Base-by-base conservation (phyloP, 345 rosid genomes). In the Chamaenerion angustifolium region DNA sequence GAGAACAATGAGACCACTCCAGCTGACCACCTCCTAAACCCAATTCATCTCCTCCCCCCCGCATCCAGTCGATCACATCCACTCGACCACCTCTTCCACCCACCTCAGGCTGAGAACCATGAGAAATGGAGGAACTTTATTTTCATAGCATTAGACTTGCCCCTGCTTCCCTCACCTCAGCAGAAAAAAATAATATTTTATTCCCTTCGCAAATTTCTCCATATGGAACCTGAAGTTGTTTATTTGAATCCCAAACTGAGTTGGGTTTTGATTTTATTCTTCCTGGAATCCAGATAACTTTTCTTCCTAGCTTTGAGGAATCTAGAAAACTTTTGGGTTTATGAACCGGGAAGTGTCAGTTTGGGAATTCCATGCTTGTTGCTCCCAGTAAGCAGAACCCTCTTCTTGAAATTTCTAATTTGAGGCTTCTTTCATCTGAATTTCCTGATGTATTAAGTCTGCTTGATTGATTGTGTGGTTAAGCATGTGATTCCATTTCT, bases 361-460 rank as follows among this genome's bases (percentile, higher is more conserved):
- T 31, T 7, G 3, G 2, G 2, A 5, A 23, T 23, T 23, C 27
- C 27, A 23, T 23, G 27, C 53, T 5, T 31, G 27, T 40, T 12
- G 52, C 16, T 23, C 25, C 40, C 40, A 6, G 25, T 31, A 49
- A 50, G 14, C 37, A 23, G 42, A 31, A 7, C 53, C 42, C 18
- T 50, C 43, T 42, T 50, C 18, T 50, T 42, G 40, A 27, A 31
- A 50, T 50, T 16, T 50, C 54, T 2, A 21, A 50, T n/a, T 50
- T 27, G 41, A 8, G n/a, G 16, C 53, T 31, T 8, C 53, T 25
- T 31, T 10, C 53, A 12, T 31, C 18, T 12, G 4, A 6, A 10
- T 27, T 3, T n/a, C 3, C 8, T 8, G 17, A 25, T n/a, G 23
- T 14, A 12, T 49, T 17, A 49, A 8, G 17, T 14, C 41, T 40